Conservation (phyloP, 306 rosid species). For the Cucurbita maxima region DNA sequence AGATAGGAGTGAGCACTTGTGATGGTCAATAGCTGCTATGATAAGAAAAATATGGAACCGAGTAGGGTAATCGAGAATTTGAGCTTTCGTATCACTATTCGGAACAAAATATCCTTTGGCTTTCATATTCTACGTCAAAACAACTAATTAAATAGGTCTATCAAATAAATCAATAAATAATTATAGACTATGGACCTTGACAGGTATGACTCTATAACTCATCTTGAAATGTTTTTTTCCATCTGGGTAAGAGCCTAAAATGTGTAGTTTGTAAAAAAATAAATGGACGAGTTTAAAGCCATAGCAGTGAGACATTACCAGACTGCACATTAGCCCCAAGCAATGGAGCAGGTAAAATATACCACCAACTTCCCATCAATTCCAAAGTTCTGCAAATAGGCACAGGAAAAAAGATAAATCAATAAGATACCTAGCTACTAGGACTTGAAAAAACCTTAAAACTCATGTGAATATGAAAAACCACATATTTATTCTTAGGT, state of each 20-base stretch:
- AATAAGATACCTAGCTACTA: not conserved
- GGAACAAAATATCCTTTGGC: not conserved
- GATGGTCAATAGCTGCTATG: not conserved
- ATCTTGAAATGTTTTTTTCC: not conserved
- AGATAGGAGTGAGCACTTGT: not conserved
- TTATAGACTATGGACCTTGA: not conserved
- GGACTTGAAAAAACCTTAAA: not conserved
- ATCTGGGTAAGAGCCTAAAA: not conserved
- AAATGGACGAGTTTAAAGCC: not conserved
- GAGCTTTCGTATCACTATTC: not conserved
- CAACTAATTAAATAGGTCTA: not conserved
- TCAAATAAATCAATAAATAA: not conserved
- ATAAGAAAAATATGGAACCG: not conserved
- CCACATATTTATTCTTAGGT: not conserved
- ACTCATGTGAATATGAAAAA: not conserved
- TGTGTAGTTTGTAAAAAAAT: not conserved
- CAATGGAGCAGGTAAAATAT: constrained; percentile 87
- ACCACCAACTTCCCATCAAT: constrained; percentile 85
- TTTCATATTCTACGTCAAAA: not conserved
- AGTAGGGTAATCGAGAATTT: not conserved
- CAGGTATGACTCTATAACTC: not conserved
- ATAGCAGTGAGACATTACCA: constrained; percentile 9
- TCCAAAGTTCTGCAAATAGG: constrained; percentile 66
- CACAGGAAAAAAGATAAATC: not conserved
- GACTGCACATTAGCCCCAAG: constrained; percentile 55